Conservation (phyloP, 75 land plant genomes). For the Azolla pinnata region DNA sequence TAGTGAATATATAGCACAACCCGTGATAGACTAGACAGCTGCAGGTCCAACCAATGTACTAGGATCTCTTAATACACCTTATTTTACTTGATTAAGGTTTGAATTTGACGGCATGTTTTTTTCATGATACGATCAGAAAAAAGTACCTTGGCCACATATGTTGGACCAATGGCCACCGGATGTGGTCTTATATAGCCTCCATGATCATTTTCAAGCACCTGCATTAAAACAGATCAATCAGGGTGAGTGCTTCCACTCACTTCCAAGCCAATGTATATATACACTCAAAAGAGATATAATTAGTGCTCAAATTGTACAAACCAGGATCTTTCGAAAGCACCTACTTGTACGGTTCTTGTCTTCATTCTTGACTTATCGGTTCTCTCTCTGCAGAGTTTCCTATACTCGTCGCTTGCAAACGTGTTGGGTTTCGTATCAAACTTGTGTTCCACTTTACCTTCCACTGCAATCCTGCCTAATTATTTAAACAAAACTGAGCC, state of each 20-base stretch:
- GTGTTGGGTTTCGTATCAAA: conserved; percentile 92
- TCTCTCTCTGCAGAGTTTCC: conserved; percentile 81
- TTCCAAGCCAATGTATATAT: too few relatives aligned
- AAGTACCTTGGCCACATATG: conserved; percentile 53
- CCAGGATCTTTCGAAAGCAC: not conserved
- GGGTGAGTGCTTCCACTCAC: too few relatives aligned
- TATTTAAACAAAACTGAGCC: too few relatives aligned
- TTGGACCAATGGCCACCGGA: conserved; percentile 64
- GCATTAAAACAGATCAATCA: too few relatives aligned
- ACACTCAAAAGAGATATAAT: not conserved
- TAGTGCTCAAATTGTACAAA: not conserved
- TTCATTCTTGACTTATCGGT: conserved; percentile 64
- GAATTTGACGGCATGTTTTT: too few relatives aligned
- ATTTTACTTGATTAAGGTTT: too few relatives aligned
- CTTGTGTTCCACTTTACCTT: conserved; percentile 87
- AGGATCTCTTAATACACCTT: too few relatives aligned
- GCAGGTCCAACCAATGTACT: too few relatives aligned
- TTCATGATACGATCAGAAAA: too few relatives aligned
- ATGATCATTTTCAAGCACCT: conserved; percentile 89
- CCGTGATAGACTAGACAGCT: too few relatives aligned
- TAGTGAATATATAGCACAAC: too few relatives aligned
- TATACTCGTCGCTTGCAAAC: conserved; percentile 55
- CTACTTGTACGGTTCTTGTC: conserved; percentile 70
- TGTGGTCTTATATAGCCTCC: conserved; percentile 84
- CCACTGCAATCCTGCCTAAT: conserved; percentile 68